Evolutionary conservation across 257 asterid genomes (phyloP), one percentile per base, ranked within the genome.

Genomic region (Handroanthus guayacan): DNA sequence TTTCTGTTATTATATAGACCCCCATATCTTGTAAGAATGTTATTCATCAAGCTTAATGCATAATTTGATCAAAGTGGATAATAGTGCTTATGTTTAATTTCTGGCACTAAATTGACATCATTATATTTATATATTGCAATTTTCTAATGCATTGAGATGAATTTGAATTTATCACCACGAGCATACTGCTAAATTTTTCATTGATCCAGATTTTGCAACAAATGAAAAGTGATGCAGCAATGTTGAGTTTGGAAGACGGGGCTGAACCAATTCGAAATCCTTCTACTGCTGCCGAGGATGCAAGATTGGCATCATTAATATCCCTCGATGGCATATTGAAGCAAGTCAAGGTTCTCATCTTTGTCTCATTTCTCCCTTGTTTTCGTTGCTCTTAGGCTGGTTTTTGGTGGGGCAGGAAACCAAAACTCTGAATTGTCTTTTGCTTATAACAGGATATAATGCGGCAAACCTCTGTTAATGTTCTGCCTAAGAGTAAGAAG

Each of bases 251-350:
- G 84, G 98, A 88, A 78, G 93, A 87, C 39, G 91, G 92, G 43
- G 91, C 95, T 51, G 75, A 95, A 63, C 97, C 97, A 39, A 82
- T 93, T 78, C 87, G 89, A 54, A 88, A 89, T 85, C 97, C 99
- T 84, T 93, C 98, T 39, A 93, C 98, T 77, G 98, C 97, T 58
- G 91, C 92, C 7, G 99, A 95, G 91, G 98, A 95, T 89, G 94
- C 99, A 68, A 87, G 99, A 71, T 86, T 95, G 58, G 99, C 99
- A 45, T 95, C 99, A 68, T 82, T 95, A 78, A 89, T 95, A 74
- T 86, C 98, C 78, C 97, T 95, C 61, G 98, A 93, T 82, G 87
- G 94, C 87, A 87, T 95, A 65, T 74, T 95, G 90, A 95, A 93
- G 88, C 92, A 91, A 88, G 91, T 83, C 90, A 89, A 95, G 99